Evolutionary conservation across 2,329 filamentous ascomycete genomes (phyloP).

Genomic region (Penicillium sp.): DNA sequence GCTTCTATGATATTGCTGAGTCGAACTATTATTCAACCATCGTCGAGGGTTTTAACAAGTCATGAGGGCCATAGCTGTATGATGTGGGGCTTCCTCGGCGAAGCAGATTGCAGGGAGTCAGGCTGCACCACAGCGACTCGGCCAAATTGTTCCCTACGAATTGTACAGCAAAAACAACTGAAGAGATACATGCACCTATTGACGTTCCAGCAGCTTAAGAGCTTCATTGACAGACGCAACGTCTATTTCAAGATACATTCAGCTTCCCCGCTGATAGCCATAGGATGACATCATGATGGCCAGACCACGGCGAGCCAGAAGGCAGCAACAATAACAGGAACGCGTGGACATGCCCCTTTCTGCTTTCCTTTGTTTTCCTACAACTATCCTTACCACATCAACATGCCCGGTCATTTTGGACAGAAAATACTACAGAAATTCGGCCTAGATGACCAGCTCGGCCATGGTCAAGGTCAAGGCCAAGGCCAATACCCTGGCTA

Average conservation of each 20-base stretch:
- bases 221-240: neutral
- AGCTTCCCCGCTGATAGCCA: neutral
- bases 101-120: neutral
- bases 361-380: neutral
- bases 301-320: neutral
- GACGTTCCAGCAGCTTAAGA: neutral
- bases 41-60: neutral
- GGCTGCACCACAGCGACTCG: neutral
- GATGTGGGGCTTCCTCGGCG: neutral
- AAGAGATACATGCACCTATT: neutral
- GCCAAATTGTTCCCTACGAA: neutral
- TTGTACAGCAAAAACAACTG: neutral
- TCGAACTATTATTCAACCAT: neutral
- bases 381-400: neutral
- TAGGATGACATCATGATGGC: neutral
- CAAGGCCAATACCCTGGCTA: constrained; percentile 15
- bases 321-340: neutral
- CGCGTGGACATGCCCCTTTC: neutral
- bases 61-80: too few species aligned
- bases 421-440: constrained; percentile 40
- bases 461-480: neutral
- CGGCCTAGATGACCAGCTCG: constrained; percentile 27
- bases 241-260: neutral
- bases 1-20: neutral
- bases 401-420: constrained; percentile 24